Evolutionary conservation across 2,329 filamentous ascomycete species (phyloP).

Genomic region (Ascochyta koolunga): DNA sequence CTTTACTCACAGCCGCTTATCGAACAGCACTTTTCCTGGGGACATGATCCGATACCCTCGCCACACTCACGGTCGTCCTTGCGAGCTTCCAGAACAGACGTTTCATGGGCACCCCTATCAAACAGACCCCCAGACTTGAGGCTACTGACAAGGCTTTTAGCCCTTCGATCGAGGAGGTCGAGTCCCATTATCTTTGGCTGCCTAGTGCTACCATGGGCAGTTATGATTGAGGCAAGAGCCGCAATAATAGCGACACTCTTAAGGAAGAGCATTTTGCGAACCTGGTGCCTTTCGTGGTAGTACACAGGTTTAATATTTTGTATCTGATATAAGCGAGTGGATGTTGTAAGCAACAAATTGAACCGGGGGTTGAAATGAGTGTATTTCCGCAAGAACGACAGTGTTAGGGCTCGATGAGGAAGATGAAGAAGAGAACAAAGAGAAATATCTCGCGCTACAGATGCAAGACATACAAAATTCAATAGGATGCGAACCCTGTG

Average conservation of each 20-base stretch:
- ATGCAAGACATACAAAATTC: background rate
- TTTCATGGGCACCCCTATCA: constrained; percentile 27
- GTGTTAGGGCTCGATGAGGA: background rate
- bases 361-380: background rate
- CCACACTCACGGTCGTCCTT: constrained; percentile 45
- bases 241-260: constrained; percentile 34
- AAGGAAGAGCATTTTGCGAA: constrained; percentile 41
- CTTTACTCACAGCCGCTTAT: constrained; percentile 30
- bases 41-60: constrained; percentile 35
- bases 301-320: background rate
- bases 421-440: background rate
- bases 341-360: background rate
- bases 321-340: background rate
- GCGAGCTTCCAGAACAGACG: constrained; percentile 23
- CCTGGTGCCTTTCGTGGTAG: background rate
- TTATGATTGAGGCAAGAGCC: constrained; percentile 37
- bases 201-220: constrained; percentile 36
- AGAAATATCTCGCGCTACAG: background rate
- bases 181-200: constrained; percentile 44
- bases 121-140: constrained; percentile 44
- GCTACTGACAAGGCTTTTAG: background rate
- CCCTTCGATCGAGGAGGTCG: constrained; percentile 33
- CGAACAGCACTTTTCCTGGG: constrained; percentile 45
- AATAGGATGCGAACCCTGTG: constrained; percentile 7
- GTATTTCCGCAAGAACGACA: background rate